A percentile compares a stretch with the other conserved stretches of the same genome.
These are phyloP conservation scores for Austropuccinia psidii DNA, from an alignment of 1,284 basidiomycete genomes.

Conservation along the genomic window DNA sequence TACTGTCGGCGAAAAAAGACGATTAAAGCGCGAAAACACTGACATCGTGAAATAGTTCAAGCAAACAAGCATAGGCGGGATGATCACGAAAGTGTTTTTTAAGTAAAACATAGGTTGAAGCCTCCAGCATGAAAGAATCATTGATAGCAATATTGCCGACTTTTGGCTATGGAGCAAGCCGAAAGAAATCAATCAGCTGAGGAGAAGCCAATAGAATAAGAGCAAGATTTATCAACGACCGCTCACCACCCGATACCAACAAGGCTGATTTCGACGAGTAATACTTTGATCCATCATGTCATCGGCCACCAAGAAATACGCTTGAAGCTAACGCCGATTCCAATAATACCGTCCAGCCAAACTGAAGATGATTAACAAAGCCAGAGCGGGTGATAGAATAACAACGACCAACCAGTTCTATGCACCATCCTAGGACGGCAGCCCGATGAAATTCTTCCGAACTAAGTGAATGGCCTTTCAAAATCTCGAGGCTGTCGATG, in stretches of 20 bases:
- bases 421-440: conserved; percentile 88
- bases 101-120: conserved; percentile 81
- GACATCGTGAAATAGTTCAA: conserved; percentile 84
- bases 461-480: conserved; percentile 60
- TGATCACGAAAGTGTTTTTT: conserved; percentile 79
- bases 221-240: neutral
- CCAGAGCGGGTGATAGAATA: no score
- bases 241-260: conserved; percentile 62
- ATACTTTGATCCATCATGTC: conserved; percentile 96
- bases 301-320: conserved; percentile 94
- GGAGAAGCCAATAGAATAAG: neutral
- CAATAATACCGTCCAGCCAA: neutral
- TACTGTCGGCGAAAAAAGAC: neutral
- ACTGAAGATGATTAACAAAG: neutral
- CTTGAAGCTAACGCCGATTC: conserved; percentile 64
- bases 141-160: conserved; percentile 90
- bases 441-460: conserved; percentile 83
- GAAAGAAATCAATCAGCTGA: neutral
- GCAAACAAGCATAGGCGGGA: conserved; percentile 73
- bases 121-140: conserved; percentile 94
- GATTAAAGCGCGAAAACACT: conserved; percentile 39
- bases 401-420: conserved; percentile 72
- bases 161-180: conserved; percentile 48
- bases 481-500: conserved; percentile 83
- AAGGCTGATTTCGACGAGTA: conserved; percentile 94